A percentile compares a stretch with the other conserved stretches of the same genome.
phyloP scores from a whole-genome alignment of 306 rosid genomes.

The Cucumis cinereus region DNA sequence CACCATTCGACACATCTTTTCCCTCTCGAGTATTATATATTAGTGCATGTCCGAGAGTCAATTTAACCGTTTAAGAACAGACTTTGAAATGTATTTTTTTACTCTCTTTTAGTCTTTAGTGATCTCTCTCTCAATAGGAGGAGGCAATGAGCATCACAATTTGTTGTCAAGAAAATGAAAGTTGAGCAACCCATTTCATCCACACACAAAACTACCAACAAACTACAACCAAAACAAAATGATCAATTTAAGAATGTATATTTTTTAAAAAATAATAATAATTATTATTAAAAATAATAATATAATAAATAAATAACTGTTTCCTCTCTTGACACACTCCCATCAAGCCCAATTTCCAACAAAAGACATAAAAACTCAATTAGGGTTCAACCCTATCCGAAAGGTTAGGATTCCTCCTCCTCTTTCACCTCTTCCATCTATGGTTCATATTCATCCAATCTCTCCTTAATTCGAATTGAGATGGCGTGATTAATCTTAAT shows the following conservation, averaged over 20 bases:
- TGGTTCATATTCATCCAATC: constrained; percentile 6
- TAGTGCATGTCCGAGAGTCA: too few species aligned
- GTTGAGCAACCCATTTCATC: constrained; percentile 4
- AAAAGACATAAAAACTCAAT: background rate
- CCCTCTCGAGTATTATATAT: too few species aligned
- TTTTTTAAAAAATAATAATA: background rate
- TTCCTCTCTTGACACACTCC: constrained; percentile 38
- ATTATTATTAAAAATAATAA: too few species aligned
- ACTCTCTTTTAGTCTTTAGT: too few species aligned
- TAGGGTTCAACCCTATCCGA: background rate
- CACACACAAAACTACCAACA: background rate
- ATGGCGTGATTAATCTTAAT: too few species aligned
- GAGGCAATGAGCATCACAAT: constrained; percentile 3
- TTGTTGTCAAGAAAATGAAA: background rate
- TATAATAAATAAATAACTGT: too few species aligned
- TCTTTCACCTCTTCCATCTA: background rate
- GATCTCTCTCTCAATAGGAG: background rate
- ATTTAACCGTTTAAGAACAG: too few species aligned
- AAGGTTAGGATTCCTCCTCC: constrained; percentile 19
- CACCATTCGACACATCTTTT: too few species aligned
- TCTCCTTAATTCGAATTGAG: too few species aligned
- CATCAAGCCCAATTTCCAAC: constrained; percentile 30
- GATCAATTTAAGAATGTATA: background rate
- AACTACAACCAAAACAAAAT: background rate
- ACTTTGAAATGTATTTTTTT: too few species aligned